Conservation (phyloP, 75 land plant genomes). For the Pinus taeda region DNA sequence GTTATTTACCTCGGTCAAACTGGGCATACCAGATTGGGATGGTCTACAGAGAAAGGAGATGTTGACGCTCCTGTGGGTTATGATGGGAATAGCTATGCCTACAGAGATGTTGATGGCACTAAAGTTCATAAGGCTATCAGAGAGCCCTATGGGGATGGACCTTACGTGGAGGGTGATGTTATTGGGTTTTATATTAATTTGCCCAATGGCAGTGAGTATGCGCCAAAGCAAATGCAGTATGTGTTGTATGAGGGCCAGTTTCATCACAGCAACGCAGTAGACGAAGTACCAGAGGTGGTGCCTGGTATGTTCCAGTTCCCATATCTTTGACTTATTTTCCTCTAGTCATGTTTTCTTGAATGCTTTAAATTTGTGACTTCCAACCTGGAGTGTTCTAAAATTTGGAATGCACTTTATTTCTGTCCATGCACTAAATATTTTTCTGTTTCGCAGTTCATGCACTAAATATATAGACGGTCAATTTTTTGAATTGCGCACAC, state of each 20-base stretch:
- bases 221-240: constrained; percentile 55
- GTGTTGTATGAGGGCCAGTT: constrained; percentile 57
- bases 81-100: constrained; percentile 83
- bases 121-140: constrained; percentile 89
- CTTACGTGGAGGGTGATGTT: constrained; percentile 86
- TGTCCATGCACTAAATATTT: too few species aligned
- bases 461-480: too few species aligned
- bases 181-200: constrained; percentile 92
- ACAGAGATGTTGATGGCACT: constrained; percentile 90
- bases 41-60: constrained; percentile 94
- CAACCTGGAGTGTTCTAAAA: too few species aligned
- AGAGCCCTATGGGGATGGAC: constrained; percentile 75
- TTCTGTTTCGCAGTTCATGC: too few species aligned
- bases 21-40: constrained; percentile 93
- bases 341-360: too few species aligned
- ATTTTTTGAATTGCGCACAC: too few species aligned
- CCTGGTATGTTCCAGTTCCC: too few species aligned
- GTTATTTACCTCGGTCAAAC: constrained; percentile 72
- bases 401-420: too few species aligned
- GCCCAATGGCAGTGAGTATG: constrained; percentile 40
- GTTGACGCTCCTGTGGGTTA: constrained; percentile 96
- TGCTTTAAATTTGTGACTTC: too few species aligned
- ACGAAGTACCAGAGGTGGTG: too few species aligned
- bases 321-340: too few species aligned
- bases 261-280: too few species aligned